phyloP scores from a whole-genome alignment of 371 early-diverging fungal genomes.

The Rhizopus microsporus region DNA sequence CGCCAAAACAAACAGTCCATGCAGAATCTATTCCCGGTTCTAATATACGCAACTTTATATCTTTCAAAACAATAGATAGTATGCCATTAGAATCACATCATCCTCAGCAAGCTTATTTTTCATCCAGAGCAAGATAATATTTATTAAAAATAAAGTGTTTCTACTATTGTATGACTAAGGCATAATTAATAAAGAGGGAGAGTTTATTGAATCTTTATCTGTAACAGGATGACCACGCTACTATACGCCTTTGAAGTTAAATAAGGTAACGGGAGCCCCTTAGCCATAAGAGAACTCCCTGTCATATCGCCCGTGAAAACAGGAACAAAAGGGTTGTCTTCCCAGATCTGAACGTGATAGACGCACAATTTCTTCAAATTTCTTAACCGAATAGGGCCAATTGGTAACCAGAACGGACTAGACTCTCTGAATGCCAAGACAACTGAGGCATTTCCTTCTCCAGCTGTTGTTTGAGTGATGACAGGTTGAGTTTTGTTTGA shows the following conservation, averaged over 20 bases:
- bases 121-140: no score
- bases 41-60: no score
- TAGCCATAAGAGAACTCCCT: conserved; percentile 30
- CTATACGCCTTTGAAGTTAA: conserved; percentile 20
- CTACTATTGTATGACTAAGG: no score
- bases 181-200: no score
- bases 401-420: conserved; percentile 31
- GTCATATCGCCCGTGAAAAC: conserved; percentile 21
- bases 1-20: no score
- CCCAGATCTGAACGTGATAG: conserved; percentile 27
- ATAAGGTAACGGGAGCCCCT: conserved; percentile 27
- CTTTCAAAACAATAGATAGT: no score
- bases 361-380: conserved; percentile 12
- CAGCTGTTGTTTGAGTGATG: conserved; percentile 23
- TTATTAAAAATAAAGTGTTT: no score
- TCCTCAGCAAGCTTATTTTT: no score
- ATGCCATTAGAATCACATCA: no score
- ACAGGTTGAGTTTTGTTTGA: neutral
- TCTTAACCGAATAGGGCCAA: conserved; percentile 26
- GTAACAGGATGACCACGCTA: conserved; percentile 16
- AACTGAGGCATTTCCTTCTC: conserved; percentile 24
- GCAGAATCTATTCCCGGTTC: no score
- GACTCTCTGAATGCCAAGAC: conserved; percentile 32
- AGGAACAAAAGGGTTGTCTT: conserved; percentile 17
- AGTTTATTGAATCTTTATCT: conserved; percentile 2